Conservation (phyloP, 768 basidiomycete genomes). For the Pholiota microspora region DNA sequence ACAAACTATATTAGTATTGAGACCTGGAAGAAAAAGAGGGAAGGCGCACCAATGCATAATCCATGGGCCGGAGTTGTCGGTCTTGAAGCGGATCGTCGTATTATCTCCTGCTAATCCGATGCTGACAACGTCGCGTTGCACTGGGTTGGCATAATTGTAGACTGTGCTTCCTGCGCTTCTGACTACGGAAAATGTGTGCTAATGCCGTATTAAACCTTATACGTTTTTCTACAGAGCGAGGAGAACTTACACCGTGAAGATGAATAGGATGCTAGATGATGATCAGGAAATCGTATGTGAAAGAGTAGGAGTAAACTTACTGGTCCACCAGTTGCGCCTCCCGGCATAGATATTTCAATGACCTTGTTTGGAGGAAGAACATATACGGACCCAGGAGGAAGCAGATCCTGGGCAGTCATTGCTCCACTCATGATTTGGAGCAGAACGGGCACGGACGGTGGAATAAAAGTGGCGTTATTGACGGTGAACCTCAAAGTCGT, state of each 20-base stretch:
- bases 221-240: neutral
- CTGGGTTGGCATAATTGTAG: conserved; percentile 50
- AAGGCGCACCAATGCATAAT: conserved; percentile 29
- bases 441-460: conserved; percentile 41
- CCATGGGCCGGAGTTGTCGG: conserved; percentile 66
- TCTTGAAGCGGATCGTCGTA: conserved; percentile 54
- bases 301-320: conserved; percentile 21
- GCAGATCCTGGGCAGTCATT: conserved; percentile 31
- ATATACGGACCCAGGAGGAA: conserved; percentile 41
- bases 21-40: conserved; percentile 24
- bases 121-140: conserved; percentile 36
- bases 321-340: conserved; percentile 31
- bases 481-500: conserved; percentile 22
- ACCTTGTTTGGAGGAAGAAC: conserved; percentile 38
- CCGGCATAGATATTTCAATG: conserved; percentile 47
- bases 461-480: conserved; percentile 32
- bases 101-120: conserved; percentile 30
- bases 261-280: conserved; percentile 38
- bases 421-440: conserved; percentile 44
- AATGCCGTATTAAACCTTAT: conserved; percentile 10
- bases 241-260: conserved; percentile 36
- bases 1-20: neutral
- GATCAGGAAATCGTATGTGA: neutral
- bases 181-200: conserved; percentile 39
- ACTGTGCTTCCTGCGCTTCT: conserved; percentile 33